Base-by-base conservation (phyloP, 78 protist species). In the Dictyostelium intermedium region DNA sequence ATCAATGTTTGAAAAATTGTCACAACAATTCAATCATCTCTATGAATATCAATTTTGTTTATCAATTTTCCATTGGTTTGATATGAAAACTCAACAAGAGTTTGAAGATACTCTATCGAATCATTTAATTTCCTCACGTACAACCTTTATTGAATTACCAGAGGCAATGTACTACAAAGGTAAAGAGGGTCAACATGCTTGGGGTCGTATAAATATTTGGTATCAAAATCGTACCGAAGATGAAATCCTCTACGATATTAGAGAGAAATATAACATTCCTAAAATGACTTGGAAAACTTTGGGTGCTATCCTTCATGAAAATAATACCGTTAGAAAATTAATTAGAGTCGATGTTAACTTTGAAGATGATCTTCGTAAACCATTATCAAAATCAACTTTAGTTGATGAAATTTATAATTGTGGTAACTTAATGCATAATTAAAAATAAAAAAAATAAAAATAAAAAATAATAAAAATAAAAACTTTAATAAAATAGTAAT, bases 41-140 rank as follows among this genome's bases (percentile, higher is more conserved):
- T 89, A 63, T 50, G 94, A 89, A 23, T 89, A 89, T 50, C 94
- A 89, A 69, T 60, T 89, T 5, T 89, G 94, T 70, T 27, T 89
- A 16, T 61, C 81, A 14, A 56, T 89, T 45, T 89, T 89, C 78
- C 94, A 89, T 80, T 89, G 94, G 94, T 89, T 89, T 34, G 87
- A 77, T 25, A 89, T 89, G 94, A 80, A 89, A 39, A 80, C 61
- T n/a, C 66, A 53, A 27, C 87, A 89, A 11, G 70, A 81, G 0
- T 89, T 89, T 34, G 94, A 89, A 70, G 70, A 63, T 50, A 74
- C 73, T 16, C 82, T 89, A 9, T 37, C n/a, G 9, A 63, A 80
- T 23, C 87, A 80, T 35, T 34, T 89, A 13, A 34, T 89, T 0
- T 79, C 82, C 9, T 39, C 72, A 5, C 72, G 74, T 39, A 89